Base-by-base conservation (phyloP, 306 rosid genomes). In the Geum urbanum region DNA sequence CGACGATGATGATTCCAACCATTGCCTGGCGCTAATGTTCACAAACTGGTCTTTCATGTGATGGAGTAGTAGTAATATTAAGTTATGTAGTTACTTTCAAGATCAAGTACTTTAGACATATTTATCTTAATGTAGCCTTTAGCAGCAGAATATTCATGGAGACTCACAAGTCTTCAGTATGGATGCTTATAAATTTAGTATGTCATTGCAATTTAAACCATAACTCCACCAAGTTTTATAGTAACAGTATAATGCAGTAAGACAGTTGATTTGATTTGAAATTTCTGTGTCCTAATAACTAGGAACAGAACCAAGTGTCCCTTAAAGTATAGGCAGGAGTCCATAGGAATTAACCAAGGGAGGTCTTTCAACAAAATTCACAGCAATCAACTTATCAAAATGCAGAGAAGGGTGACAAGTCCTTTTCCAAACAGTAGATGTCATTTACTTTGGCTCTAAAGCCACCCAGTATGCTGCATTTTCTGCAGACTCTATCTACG, bases 11-110 rank as follows among this genome's bases (percentile, higher is more conserved):
- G 96, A 91, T 59, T 84, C 97, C 61, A 91, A 91, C 78, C 99
- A 95, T 80, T 95, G 97, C 73, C 80, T 95, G 65, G 97, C 97
- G 5, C 84, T 95, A 81, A 89, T 91, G 96, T 95, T 95, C 78
- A 45, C 87, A 67, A 95, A 87, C 78, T 95, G 99, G 99, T 91
- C 99, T 77, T 95, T 95, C 76, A 86, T 87, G 74, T 89, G 84
- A 91, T 49, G 75, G 43, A n/a, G n/a, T n/a, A n/a, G n/a, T n/a
- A n/a, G n/a, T n/a, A n/a, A n/a, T n/a, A n/a, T 76, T 72, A 83
- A 79, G 69, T 71, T 74, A 77, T 71, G n/a, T 47, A 45, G 76
- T 72, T 55, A 43, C 44, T 32, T 46, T 8, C 12, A 41, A 49
- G 60, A 27, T 27, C 32, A 27, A 72, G 82, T 66, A 74, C 74